A percentile compares a stretch with the other conserved stretches of the same genome.
These are phyloP conservation scores for Juglanconis juglandina DNA, from an alignment of 2,329 filamentous ascomycete genomes.

Conservation along the genomic window DNA sequence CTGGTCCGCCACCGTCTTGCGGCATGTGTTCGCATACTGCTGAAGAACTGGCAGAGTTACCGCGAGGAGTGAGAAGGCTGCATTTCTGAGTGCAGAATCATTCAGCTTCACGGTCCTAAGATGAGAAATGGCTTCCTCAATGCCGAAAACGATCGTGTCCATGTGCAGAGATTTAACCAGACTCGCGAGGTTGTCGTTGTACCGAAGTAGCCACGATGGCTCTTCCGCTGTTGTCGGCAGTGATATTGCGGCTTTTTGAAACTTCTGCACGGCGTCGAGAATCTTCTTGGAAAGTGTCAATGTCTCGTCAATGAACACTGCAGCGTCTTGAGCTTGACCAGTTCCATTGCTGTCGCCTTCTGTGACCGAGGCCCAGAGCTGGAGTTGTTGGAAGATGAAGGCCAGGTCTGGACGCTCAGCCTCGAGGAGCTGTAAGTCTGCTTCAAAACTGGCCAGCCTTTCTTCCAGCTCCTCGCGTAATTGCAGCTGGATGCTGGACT, in stretches of 20 bases:
- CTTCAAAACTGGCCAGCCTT: slow-evolving; percentile 35
- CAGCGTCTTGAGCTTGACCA: slow-evolving; percentile 23
- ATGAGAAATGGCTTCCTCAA: slow-evolving; percentile 36
- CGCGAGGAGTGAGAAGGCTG: slow-evolving; percentile 56
- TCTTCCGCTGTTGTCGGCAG: slow-evolving; percentile 60
- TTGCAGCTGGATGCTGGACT: slow-evolving; percentile 34
- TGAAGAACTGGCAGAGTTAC: slow-evolving; percentile 67
- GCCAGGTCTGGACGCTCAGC: slow-evolving; percentile 53
- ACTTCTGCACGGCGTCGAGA: slow-evolving; percentile 74
- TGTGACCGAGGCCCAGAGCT: slow-evolving; percentile 54
- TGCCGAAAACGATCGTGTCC: slow-evolving; percentile 46
- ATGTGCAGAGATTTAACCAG: slow-evolving; percentile 60
- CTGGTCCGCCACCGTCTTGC: slow-evolving; percentile 56
- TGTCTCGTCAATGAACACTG: slow-evolving; percentile 54
- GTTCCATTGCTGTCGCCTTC: slow-evolving; percentile 17
- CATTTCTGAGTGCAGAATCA: slow-evolving; percentile 36
- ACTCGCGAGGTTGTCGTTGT: slow-evolving; percentile 49
- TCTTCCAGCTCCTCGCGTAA: slow-evolving; percentile 33
- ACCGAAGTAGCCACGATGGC: slow-evolving; percentile 57
- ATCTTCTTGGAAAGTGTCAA: slow-evolving; percentile 69
- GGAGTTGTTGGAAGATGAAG: slow-evolving; percentile 65
- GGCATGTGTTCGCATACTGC: slow-evolving; percentile 65
- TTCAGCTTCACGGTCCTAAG: slow-evolving; percentile 36
- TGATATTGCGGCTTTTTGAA: slow-evolving; percentile 53
- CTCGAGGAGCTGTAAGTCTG: slow-evolving; percentile 41